Evolutionary conservation across 2,329 filamentous ascomycete genomes (phyloP).

Genomic region (Aquanectria penicillioides): DNA sequence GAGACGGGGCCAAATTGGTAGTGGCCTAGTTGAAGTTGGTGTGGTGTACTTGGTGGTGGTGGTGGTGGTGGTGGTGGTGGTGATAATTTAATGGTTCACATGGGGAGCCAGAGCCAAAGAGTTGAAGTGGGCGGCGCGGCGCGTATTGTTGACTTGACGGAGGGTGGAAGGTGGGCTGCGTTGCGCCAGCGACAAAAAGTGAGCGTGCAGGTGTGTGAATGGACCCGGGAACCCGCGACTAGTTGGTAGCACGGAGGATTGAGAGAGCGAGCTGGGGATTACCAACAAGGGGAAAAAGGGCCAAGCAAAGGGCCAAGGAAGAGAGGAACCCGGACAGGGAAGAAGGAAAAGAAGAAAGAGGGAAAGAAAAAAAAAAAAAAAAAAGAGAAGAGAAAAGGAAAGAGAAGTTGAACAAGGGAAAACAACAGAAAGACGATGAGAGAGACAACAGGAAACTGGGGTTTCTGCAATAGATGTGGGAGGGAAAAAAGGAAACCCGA

Average conservation of each 20-base stretch:
- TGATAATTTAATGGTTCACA: conserved; percentile 40
- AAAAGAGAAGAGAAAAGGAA: conserved; percentile 3
- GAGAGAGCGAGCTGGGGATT: not conserved
- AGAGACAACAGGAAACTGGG: conserved; percentile 20
- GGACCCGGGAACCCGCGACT: conserved; percentile 3
- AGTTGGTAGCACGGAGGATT: not conserved
- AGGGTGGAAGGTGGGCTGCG: conserved; percentile 28
- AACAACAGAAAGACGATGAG: not conserved
- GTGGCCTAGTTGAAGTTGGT: conserved; percentile 13
- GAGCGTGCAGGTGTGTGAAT: not conserved
- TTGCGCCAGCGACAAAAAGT: conserved; percentile 34
- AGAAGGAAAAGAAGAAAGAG: not conserved
- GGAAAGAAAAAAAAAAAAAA: not conserved
- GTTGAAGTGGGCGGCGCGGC: not conserved
- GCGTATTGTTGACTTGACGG: conserved; percentile 21
- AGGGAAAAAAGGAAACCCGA: conserved; percentile 12
- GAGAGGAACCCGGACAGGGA: not conserved
- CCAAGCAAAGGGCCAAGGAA: not conserved
- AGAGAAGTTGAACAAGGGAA: conserved; percentile 11
- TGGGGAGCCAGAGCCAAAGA: conserved; percentile 28
- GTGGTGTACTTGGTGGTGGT: conserved; percentile 23
- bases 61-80: conserved; percentile 23
- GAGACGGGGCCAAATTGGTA: not conserved
- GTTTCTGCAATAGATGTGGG: not conserved
- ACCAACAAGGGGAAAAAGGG: not conserved